Conservation (phyloP, 768 basidiomycete species). For the Holtermanniella nyarrowii region DNA sequence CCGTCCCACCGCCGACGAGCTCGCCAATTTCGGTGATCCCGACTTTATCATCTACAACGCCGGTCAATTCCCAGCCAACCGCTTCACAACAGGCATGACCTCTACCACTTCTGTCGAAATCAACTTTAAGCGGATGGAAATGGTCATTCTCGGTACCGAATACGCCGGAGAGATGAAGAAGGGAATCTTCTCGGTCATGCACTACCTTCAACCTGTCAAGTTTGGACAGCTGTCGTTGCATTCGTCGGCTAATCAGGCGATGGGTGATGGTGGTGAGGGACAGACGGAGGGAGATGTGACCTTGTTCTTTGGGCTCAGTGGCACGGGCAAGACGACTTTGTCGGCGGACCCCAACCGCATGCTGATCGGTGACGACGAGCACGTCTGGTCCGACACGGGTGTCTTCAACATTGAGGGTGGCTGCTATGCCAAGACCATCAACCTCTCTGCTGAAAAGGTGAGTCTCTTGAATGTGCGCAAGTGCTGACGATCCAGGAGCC, state of each 20-base stretch:
- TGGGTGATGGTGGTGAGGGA: slow-evolving; percentile 49
- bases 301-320: slow-evolving; percentile 96
- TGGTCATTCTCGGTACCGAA: slow-evolving; percentile 97
- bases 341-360: slow-evolving; percentile 89
- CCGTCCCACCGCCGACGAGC: slow-evolving; percentile 88
- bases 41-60: slow-evolving; percentile 99
- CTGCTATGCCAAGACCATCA: slow-evolving; percentile 97
- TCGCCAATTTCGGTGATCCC: slow-evolving; percentile 88
- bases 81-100: slow-evolving; percentile 99
- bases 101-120: slow-evolving; percentile 97
- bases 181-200: slow-evolving; percentile 99
- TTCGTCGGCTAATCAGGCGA: slow-evolving; percentile 72
- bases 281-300: slow-evolving; percentile 82
- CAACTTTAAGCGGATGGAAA: slow-evolving; percentile 99
- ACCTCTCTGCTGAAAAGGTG: slow-evolving; percentile 78
- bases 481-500: slow-evolving; percentile 51
- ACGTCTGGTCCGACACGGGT: slow-evolving; percentile 97
- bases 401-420: slow-evolving; percentile 99
- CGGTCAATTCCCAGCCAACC: slow-evolving; percentile 98
- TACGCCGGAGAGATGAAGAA: slow-evolving; percentile 99
- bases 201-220: slow-evolving; percentile 97
- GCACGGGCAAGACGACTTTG: slow-evolving; percentile 96
- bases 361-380: slow-evolving; percentile 97
- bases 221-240: slow-evolving; percentile 96
- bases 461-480: background rate